A percentile compares a stretch with the other conserved stretches of the same genome.
These are phyloP conservation scores for Neonectria ditissima DNA, from an alignment of 2,329 filamentous ascomycete species.

Conservation along the genomic window DNA sequence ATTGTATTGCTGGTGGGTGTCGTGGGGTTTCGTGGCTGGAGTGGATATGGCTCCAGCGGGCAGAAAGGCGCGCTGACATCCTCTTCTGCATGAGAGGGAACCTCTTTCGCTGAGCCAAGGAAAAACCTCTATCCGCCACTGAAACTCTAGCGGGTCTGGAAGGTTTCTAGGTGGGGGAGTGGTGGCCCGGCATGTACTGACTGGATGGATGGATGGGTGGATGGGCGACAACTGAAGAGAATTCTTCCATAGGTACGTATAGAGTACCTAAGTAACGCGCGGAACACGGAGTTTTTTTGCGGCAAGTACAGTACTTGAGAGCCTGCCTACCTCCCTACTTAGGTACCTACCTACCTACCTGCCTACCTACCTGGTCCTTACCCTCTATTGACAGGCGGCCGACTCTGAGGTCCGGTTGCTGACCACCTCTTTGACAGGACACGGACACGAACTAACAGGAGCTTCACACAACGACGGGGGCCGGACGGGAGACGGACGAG, in stretches of 20 bases:
- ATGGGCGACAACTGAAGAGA: neutral
- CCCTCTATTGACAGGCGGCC: slow-evolving; percentile 11
- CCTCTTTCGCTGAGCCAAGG: neutral
- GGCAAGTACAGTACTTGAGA: neutral
- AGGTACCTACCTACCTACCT: no score
- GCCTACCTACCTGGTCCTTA: neutral
- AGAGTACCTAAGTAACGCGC: neutral
- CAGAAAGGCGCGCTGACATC: slow-evolving; percentile 7
- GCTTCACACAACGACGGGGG: neutral
- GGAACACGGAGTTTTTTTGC: neutral
- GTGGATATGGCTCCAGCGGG: slow-evolving; percentile 9
- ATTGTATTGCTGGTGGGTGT: slow-evolving; percentile 9
- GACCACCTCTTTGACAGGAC: slow-evolving; percentile 15
- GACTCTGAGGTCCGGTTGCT: slow-evolving; percentile 17
- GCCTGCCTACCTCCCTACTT: no score
- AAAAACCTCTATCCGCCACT: slow-evolving; percentile 16
- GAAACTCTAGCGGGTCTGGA: slow-evolving; percentile 24
- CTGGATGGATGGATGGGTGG: slow-evolving; percentile 5
- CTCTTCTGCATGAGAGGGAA: slow-evolving; percentile 9
- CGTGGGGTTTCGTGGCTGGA: slow-evolving; percentile 9
- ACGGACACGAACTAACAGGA: neutral
- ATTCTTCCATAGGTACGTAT: slow-evolving; percentile 2
- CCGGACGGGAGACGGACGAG: neutral
- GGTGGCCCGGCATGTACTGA: slow-evolving; percentile 16
- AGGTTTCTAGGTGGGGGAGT: slow-evolving; percentile 15